Evolutionary conservation across 2,329 filamentous ascomycete species (phyloP), one percentile per base, ranked within the genome.

Genomic region (Curvularia lunata): DNA sequence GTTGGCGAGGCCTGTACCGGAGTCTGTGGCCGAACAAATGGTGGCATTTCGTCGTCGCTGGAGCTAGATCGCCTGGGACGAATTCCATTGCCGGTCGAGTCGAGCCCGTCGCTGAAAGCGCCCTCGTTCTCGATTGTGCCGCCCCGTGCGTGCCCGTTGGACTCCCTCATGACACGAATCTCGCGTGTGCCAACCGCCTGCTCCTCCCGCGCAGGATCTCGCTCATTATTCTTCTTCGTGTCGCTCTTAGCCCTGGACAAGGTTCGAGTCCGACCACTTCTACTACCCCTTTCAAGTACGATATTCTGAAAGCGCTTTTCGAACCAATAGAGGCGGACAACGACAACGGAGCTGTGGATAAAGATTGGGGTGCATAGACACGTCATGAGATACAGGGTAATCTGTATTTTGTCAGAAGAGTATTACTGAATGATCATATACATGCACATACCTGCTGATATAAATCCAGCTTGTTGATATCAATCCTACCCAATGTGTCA

Each of bases 311-410:
- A 98, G 7, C 93, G 87, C 77, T 96, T 97, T 78, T 99, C 93
- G 74, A 99, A 99, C 94, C 94, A 99, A 78, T 97, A 97, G 1
- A 99, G 82, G 25, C 95, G 90, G 13, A 98, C 84, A 67, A 97
- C 94, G 7, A 99, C 95, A 43, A 99, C 92, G 43, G 86, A 90
- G 1, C 90, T 73, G 54, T 79, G 75, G 48, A 79, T 78, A 58
- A 77, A 76, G 56, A 79, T 78, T 19, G 77, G 77, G n/a, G 73
- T 78, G 63, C 75, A 78, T 25, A 76, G 13, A 62, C 67, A 75
- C 12, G 76, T 60, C 7, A 76, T 65, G 19, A 78, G 50, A 62
- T 76, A 72, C 16, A 79, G 64, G 18, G 71, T 83, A 41, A 91
- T 75, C 56, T 58, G 18, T 21, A 16, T 16, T 18, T 21, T 1